Evolutionary conservation across 768 basidiomycete species (phyloP).

Genomic region (Hortiboletus flavorubellus): DNA sequence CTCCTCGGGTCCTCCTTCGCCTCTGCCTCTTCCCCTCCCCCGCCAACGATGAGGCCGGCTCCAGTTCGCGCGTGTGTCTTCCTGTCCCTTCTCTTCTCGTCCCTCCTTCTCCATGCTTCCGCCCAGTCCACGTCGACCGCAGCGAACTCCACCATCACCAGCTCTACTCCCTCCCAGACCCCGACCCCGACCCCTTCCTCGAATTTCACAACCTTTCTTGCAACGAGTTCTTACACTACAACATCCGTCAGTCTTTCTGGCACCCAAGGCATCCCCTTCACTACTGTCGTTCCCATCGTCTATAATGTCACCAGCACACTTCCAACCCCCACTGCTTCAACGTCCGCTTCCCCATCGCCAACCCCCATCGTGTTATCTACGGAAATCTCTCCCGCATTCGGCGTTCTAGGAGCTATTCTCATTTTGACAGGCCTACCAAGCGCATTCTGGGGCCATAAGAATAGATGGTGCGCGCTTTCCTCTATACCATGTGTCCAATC

Average conservation of each 20-base stretch:
- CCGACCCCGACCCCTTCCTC: slow-evolving; percentile 5
- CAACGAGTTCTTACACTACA: slow-evolving; percentile 50
- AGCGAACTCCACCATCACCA: slow-evolving; percentile 17
- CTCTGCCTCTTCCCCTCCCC: neutral
- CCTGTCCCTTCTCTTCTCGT: slow-evolving; percentile 27
- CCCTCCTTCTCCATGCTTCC: slow-evolving; percentile 31
- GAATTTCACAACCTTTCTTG: slow-evolving; percentile 52
- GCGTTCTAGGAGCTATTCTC: slow-evolving; percentile 81
- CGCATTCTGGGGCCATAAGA: slow-evolving; percentile 92
- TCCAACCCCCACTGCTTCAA: slow-evolving; percentile 46
- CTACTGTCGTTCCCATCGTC: slow-evolving; percentile 55
- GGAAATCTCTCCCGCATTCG: slow-evolving; percentile 82
- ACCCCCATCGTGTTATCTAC: slow-evolving; percentile 49
- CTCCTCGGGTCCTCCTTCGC: slow-evolving; percentile 2
- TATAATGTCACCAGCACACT: slow-evolving; percentile 61
- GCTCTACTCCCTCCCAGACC: neutral
- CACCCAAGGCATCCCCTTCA: slow-evolving; percentile 45
- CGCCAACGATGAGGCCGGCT: slow-evolving; percentile 13
- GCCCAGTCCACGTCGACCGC: slow-evolving; percentile 36
- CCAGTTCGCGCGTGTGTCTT: neutral
- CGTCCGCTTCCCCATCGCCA: slow-evolving; percentile 37
- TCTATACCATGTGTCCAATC: neutral
- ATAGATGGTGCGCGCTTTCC: slow-evolving; percentile 67
- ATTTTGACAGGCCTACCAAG: slow-evolving; percentile 88
- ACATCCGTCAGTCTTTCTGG: slow-evolving; percentile 48